Base-by-base conservation (phyloP, 768 basidiomycete species). In the Pleurotus salmoneostramineus region DNA sequence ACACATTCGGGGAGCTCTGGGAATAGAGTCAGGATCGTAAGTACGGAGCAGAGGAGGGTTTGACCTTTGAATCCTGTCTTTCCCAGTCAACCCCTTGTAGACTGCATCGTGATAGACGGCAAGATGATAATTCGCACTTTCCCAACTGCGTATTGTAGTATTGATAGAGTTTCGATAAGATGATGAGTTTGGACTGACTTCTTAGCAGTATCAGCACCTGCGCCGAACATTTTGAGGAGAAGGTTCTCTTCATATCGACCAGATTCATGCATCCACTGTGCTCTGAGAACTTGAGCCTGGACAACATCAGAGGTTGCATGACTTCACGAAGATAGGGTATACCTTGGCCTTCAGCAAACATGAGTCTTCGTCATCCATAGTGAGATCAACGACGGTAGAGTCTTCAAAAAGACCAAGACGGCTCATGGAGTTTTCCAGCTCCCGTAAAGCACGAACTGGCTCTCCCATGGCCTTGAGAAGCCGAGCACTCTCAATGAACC, bases 221-320 rank as follows among this genome's bases (percentile, higher is more conserved):
- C 72, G 42, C 74, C 69, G 66, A 89, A 88, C 6, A 81, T 78
- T 37, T 77, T 79, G 60, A 85, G 77, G 15, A 97, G 83, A 1
- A 78, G 72, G 15, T 80, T 79, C 15, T 75, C 72, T 8, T 89
- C 91, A 63, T 85, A 95, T 17, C 97, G 80, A 51, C 89, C 92
- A 0, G 91, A 88, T 58, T 98, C 94, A 50, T 86, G 82, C 84
- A 94, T 93, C 95, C 95, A 98, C 11, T 93, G 86, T 11, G 93
- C 93, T 37, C 88, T 85, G 8, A 97, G 77, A 34, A 90, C 79
- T 60, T 88, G 82, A 4, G 89, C 88, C 93, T 94, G 51, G 21
- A 17, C n/a, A 3, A 54, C 8, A 14, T 52, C 50, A 11, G 8
- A 11, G 14, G 27, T 6, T 6, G 27, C 32, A 33, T 33, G 33